These are phyloP conservation scores for Monosporozyma servazzii DNA, from an alignment of 805 yeast genomes.

Conservation along the genomic window DNA sequence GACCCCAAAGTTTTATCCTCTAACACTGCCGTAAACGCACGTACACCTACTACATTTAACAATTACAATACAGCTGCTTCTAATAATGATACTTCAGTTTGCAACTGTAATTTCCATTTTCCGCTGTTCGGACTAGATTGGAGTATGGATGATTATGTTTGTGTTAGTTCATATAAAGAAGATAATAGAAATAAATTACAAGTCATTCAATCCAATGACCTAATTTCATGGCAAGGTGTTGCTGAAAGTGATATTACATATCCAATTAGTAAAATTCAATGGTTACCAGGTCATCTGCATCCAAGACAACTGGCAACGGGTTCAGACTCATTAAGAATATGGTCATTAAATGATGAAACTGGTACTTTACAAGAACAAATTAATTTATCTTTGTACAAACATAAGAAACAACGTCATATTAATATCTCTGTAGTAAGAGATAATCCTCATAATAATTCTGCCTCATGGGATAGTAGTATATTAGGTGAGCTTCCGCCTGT, in stretches of 20 bases:
- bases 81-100: constrained; percentile 9
- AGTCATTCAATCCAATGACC: constrained; percentile 36
- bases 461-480: constrained; percentile 1
- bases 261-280: constrained; percentile 28
- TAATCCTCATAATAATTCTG: neutral
- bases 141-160: constrained; percentile 26
- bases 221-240: constrained; percentile 69
- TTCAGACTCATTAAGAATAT: constrained; percentile 27
- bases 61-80: neutral
- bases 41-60: neutral
- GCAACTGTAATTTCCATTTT: constrained; percentile 23
- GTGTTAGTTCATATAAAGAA: constrained; percentile 56
- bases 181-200: constrained; percentile 62
- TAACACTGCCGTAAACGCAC: neutral
- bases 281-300: constrained; percentile 25
- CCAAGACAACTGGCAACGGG: constrained; percentile 30
- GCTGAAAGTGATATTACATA: constrained; percentile 24
- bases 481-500: constrained; percentile 61
- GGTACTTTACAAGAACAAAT: constrained; percentile 32
- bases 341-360: constrained; percentile 23
- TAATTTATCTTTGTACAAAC: constrained; percentile 35
- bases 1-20: neutral
- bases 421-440: constrained; percentile 24
- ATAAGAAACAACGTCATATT: constrained; percentile 32
- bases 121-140: constrained; percentile 29